phyloP scores from a whole-genome alignment of 441 rosid species.

The Pelargonium cotyledonis region DNA sequence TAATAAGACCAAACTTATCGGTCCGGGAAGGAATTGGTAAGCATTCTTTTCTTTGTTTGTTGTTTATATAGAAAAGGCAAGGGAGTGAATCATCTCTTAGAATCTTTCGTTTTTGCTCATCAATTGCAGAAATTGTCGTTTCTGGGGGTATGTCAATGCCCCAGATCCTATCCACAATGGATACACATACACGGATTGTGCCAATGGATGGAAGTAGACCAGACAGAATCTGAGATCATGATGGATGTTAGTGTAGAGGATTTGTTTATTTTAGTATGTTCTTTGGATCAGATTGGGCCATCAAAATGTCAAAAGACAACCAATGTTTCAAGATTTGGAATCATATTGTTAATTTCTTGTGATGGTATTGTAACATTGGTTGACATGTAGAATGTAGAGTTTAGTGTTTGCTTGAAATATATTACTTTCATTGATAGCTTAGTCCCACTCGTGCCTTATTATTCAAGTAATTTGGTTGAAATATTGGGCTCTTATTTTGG shows the following conservation, averaged over 20 bases:
- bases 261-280: not conserved
- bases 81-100: too few relatives aligned
- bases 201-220: slow-evolving; percentile 59
- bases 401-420: not conserved
- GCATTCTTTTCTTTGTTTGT: slow-evolving; percentile 15
- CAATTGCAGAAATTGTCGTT: slow-evolving; percentile 78
- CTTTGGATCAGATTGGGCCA: slow-evolving; percentile 17
- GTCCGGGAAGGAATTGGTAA: slow-evolving; percentile 98
- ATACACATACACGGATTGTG: slow-evolving; percentile 31
- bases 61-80: not conserved
- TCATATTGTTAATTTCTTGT: slow-evolving; percentile 5
- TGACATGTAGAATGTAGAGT: slow-evolving; percentile 30
- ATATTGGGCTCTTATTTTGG: too few relatives aligned
- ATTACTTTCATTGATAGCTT: slow-evolving; percentile 4
- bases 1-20: slow-evolving; percentile 88
- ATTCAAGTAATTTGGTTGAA: too few relatives aligned
- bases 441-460: not conserved
- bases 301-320: slow-evolving; percentile 13
- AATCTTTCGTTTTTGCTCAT: slow-evolving; percentile 7
- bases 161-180: slow-evolving; percentile 62
- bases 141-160: slow-evolving; percentile 99
- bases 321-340: slow-evolving; percentile 13
- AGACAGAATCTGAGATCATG: slow-evolving; percentile 39
- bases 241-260: slow-evolving; percentile 15
- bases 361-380: slow-evolving; percentile 17